These are phyloP conservation scores for Chrysoporthe deuterocubensis DNA, from an alignment of 2,329 filamentous ascomycete genomes.

Conservation along the genomic window DNA sequence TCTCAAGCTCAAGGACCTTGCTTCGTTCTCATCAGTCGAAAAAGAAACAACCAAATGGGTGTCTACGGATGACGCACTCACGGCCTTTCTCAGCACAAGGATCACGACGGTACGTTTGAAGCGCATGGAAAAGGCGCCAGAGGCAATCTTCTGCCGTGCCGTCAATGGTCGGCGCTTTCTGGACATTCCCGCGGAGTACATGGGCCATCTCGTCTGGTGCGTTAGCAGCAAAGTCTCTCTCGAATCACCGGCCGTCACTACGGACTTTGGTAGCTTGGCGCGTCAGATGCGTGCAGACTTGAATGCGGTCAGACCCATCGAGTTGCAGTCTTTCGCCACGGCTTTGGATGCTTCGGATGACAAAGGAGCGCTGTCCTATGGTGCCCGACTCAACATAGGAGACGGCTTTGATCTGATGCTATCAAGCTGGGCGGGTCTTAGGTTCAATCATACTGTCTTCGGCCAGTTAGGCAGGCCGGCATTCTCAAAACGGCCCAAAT, in stretches of 20 bases:
- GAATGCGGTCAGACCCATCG: background rate
- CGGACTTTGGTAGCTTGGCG: constrained; percentile 12
- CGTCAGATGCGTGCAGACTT: constrained; percentile 18
- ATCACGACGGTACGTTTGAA: constrained; percentile 21
- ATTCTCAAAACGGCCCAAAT: constrained; percentile 20
- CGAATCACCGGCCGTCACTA: constrained; percentile 7
- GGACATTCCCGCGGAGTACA: constrained; percentile 15
- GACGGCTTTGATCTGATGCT: constrained; percentile 18
- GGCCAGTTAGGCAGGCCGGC: constrained; percentile 18
- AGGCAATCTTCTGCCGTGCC: constrained; percentile 18
- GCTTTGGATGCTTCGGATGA: constrained; percentile 21
- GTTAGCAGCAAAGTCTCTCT: constrained; percentile 6
- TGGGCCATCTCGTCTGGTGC: constrained; percentile 21
- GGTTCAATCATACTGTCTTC: constrained; percentile 16
- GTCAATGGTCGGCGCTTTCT: constrained; percentile 22
- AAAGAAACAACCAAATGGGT: constrained; percentile 5
- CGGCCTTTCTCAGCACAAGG: constrained; percentile 19
- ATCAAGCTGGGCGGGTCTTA: constrained; percentile 20
- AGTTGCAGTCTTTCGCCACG: constrained; percentile 25
- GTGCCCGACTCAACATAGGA: constrained; percentile 9
- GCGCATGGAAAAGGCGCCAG: constrained; percentile 9
- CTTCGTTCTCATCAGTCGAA: background rate
- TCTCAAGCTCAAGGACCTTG: constrained; percentile 19
- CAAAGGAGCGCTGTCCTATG: constrained; percentile 19
- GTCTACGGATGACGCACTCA: constrained; percentile 25